Conservation (phyloP, 2,329 filamentous ascomycete species). For the Sporothrix phasma region DNA sequence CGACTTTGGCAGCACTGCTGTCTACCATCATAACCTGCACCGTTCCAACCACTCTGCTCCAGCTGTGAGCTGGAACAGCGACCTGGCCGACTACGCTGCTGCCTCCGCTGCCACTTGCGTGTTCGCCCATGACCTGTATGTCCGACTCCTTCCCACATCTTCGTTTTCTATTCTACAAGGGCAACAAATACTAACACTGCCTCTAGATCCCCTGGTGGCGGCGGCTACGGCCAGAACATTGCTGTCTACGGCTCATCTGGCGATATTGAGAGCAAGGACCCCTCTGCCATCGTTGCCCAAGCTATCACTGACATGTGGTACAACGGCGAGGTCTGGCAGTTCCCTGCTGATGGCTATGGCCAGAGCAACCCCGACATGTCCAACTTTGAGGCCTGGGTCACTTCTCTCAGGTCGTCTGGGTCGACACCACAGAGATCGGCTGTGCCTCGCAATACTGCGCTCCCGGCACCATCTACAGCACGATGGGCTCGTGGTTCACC, state of each 20-base stretch:
- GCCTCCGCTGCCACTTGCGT: constrained; percentile 56
- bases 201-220: constrained; percentile 41
- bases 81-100: constrained; percentile 53
- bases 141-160: constrained; percentile 15
- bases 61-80: constrained; percentile 54
- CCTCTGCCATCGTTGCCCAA: constrained; percentile 47
- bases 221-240: constrained; percentile 85
- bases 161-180: not conserved
- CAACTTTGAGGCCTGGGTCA: constrained; percentile 61
- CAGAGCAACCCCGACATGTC: constrained; percentile 46
- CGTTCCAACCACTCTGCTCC: constrained; percentile 69
- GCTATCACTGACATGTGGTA: constrained; percentile 82
- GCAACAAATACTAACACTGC: not conserved
- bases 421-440: constrained; percentile 48
- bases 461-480: constrained; percentile 35
- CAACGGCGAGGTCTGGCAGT: constrained; percentile 60
- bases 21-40: constrained; percentile 77
- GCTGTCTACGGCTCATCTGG: constrained; percentile 48
- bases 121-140: constrained; percentile 69
- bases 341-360: constrained; percentile 49
- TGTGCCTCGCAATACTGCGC: constrained; percentile 50
- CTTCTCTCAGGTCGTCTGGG: constrained; percentile 69
- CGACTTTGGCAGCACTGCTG: constrained; percentile 30
- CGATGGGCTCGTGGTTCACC: constrained; percentile 57
- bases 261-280: constrained; percentile 37